phyloP scores from a whole-genome alignment of 306 rosid genomes.

The Cyamopsis tetragonoloba region DNA sequence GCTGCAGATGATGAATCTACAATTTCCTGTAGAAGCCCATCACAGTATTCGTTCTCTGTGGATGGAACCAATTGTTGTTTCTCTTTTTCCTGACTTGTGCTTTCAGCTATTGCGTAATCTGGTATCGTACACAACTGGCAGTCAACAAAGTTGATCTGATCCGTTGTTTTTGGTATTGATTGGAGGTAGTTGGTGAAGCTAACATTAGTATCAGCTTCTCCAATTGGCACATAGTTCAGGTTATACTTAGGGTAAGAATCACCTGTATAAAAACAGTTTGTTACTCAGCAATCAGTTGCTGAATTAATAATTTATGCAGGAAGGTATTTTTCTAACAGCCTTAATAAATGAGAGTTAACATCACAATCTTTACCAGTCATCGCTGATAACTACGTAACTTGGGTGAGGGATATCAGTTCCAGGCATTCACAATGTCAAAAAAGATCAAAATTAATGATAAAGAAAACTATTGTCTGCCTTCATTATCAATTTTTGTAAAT shows the following conservation, averaged over 20 bases:
- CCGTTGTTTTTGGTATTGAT: slow-evolving; percentile 32
- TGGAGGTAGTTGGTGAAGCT: slow-evolving; percentile 35
- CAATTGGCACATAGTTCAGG: slow-evolving; percentile 36
- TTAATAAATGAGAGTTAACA: neutral
- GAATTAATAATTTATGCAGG: neutral
- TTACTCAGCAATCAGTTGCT: slow-evolving; percentile 21
- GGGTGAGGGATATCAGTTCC: neutral
- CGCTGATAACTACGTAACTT: neutral
- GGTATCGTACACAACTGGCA: slow-evolving; percentile 24
- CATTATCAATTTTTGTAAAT: neutral
- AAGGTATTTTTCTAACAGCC: neutral
- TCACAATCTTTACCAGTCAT: slow-evolving; percentile 12
- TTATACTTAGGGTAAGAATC: slow-evolving; percentile 36
- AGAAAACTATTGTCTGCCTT: slow-evolving; percentile 1
- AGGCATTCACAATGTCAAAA: neutral
- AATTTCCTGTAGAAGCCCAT: slow-evolving; percentile 56
- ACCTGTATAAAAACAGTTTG: slow-evolving; percentile 56
- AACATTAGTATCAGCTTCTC: slow-evolving; percentile 34
- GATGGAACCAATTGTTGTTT: slow-evolving; percentile 32
- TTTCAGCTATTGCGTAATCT: slow-evolving; percentile 37
- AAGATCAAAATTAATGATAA: neutral
- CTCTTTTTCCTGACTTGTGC: slow-evolving; percentile 43
- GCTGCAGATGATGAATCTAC: slow-evolving; percentile 60
- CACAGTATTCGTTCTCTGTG: slow-evolving; percentile 33
- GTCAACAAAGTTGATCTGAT: slow-evolving; percentile 29